Evolutionary conservation across 2,329 filamentous ascomycete genomes (phyloP).

Genomic region (Colletotrichum australisinense): DNA sequence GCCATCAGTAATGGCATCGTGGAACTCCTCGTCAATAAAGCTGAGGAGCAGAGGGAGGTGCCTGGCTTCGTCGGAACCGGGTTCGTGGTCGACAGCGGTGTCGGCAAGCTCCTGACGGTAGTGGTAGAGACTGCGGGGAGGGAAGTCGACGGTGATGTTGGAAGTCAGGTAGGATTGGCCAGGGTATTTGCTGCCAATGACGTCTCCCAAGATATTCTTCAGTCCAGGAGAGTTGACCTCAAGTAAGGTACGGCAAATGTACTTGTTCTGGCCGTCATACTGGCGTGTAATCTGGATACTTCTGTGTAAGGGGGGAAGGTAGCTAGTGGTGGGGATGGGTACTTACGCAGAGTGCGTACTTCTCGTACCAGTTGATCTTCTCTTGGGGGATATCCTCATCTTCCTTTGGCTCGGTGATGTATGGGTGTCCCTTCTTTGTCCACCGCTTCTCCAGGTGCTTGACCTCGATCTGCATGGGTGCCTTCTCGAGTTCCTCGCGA

Average conservation of each 20-base stretch:
- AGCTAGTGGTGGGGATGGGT: background rate
- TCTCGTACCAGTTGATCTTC: constrained; percentile 44
- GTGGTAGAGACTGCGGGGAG: constrained; percentile 41
- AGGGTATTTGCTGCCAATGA: constrained; percentile 40
- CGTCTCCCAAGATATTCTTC: constrained; percentile 38
- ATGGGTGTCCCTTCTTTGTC: constrained; percentile 42
- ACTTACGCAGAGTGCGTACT: constrained; percentile 43
- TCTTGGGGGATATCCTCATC: constrained; percentile 42
- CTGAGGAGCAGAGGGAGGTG: constrained; percentile 53
- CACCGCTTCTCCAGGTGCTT: constrained; percentile 47
- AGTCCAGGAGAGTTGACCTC: constrained; percentile 40
- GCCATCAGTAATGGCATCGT: constrained; percentile 58
- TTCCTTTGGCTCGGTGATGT: constrained; percentile 44
- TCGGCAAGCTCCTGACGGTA: constrained; percentile 41
- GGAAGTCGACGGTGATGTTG: constrained; percentile 39
- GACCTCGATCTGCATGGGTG: constrained; percentile 43
- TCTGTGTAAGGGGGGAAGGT: background rate
- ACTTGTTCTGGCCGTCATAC: constrained; percentile 38
- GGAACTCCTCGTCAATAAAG: constrained; percentile 61
- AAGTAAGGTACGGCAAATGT: constrained; percentile 33
- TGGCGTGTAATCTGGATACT: constrained; percentile 29
- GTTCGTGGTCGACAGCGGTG: constrained; percentile 35
- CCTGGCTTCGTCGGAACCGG: constrained; percentile 39
- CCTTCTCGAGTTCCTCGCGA: constrained; percentile 40
- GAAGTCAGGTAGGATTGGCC: constrained; percentile 41